Base-by-base conservation (phyloP, 2,329 filamentous ascomycete species). In the Parasarocladium wereldwijsianum region DNA sequence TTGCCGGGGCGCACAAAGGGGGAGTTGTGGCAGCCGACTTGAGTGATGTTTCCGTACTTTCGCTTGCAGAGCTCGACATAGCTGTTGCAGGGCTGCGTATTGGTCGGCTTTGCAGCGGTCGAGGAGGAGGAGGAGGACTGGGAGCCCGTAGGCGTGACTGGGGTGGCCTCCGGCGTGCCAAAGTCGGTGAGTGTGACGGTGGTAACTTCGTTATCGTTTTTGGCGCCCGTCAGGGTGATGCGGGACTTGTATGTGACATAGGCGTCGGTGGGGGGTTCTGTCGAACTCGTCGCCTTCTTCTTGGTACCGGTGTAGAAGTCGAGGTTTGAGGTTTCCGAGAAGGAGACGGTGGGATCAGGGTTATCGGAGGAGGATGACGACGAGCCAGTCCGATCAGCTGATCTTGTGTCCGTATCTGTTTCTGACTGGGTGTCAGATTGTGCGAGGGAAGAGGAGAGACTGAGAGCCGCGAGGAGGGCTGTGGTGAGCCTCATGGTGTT, bases 81-180 rank as follows among this genome's bases (percentile, higher is more conserved):
- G 49, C 74, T 73, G 53, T 92, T 92, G 62, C 83, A 92, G 4
- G 80, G 74, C 35, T 73, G 72, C 0, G 79, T 86, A 50, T 86
- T 87, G 26, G 66, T 70, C 1, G 75, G 63, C 29, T 47, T 52
- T 10, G 49, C 47, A 16, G 54, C 39, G 16, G 39, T 27, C 9
- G 33, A 28, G 13, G 29, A 21, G n/a, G 18, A 17, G n/a, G 30
- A 27, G 14, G 24, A 17, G 8, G 25, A 24, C 8, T 16, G 22
- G 11, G 54, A 55, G 8, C 57, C 49, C 9, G 62, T 60, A 21
- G 51, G 49, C 21, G 58, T 64, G n/a, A 58, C 60, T 6, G 53
- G 54, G 20, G 54, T 44, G 4, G 49, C 49, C 9, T 40, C 40
- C 30, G 41, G 20, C n/a, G 35, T 30, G 23, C 20, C 32, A 32